Evolutionary conservation across 108 stramenopile species (phyloP).

Genomic region (Nitzschia sp.): DNA sequence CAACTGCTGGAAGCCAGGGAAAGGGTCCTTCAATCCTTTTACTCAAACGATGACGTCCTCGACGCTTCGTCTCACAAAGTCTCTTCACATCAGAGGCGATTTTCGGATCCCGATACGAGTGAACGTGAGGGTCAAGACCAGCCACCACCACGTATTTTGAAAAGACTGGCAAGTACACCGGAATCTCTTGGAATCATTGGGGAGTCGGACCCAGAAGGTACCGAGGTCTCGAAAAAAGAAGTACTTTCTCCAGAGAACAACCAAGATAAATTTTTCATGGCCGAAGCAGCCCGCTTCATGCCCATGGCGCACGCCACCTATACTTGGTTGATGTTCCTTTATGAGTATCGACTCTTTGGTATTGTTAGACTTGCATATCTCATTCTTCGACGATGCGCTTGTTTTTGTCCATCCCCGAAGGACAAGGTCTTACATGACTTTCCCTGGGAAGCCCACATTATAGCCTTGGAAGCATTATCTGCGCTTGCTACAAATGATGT

Average conservation of each 20-base stretch:
- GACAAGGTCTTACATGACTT: constrained; percentile 45
- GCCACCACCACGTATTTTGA: not conserved
- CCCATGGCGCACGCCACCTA: constrained; percentile 67
- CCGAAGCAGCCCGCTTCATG: constrained; percentile 74
- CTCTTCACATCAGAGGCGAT: not conserved
- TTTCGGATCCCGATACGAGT: not conserved
- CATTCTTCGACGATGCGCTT: constrained; percentile 30
- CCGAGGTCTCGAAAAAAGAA: not conserved
- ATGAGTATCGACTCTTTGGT: constrained; percentile 58
- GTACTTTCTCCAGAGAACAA: constrained; percentile 17
- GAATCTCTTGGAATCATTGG: not conserved
- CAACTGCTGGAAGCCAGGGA: constrained; percentile 35
- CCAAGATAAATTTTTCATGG: constrained; percentile 42
- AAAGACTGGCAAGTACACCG: not conserved
- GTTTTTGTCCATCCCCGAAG: constrained; percentile 5
- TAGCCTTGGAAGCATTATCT: constrained; percentile 61
- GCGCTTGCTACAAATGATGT: constrained; percentile 47
- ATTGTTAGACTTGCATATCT: constrained; percentile 9
- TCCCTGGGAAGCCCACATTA: constrained; percentile 46
- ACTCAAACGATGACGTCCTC: not conserved
- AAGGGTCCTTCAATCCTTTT: not conserved
- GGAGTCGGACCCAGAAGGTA: not conserved
- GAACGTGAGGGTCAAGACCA: not conserved
- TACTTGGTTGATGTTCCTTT: constrained; percentile 67
- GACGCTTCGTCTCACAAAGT: not conserved